Evolutionary conservation across 2,329 filamentous ascomycete species (phyloP).

Genomic region (Seiridium unicorne): DNA sequence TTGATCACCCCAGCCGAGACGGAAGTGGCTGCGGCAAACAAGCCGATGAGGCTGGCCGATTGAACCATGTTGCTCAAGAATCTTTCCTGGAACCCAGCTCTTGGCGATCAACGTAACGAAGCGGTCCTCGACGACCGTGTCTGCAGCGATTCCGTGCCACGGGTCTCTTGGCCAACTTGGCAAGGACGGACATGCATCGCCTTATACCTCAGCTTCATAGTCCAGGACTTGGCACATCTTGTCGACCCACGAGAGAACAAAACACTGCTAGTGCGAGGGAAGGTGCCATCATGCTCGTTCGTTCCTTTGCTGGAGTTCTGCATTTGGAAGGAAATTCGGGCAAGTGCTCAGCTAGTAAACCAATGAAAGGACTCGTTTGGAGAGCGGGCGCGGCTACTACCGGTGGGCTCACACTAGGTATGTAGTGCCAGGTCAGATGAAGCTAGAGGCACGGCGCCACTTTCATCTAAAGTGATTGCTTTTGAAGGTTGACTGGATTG

Average conservation of each 20-base stretch:
- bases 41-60: neutral
- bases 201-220: neutral
- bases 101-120: too few relatives aligned
- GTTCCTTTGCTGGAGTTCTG: neutral
- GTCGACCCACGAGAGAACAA: neutral
- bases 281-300: neutral
- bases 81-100: too few relatives aligned
- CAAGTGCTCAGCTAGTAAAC: neutral
- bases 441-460: neutral
- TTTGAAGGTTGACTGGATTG: neutral
- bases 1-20: conserved; percentile 7
- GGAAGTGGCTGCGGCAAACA: neutral
- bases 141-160: neutral
- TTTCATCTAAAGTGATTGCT: neutral
- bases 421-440: neutral
- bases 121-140: neutral
- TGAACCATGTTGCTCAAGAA: neutral
- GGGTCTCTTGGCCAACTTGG: conserved; percentile 1
- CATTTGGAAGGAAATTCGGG: neutral
- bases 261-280: neutral
- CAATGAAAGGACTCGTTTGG: neutral
- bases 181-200: neutral
- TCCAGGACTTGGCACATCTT: neutral
- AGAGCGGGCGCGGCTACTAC: too few relatives aligned
- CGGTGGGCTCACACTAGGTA: neutral